These are phyloP conservation scores for Magnolia sinica DNA, from an alignment of 164 flowering plant genomes.

Conservation along the genomic window DNA sequence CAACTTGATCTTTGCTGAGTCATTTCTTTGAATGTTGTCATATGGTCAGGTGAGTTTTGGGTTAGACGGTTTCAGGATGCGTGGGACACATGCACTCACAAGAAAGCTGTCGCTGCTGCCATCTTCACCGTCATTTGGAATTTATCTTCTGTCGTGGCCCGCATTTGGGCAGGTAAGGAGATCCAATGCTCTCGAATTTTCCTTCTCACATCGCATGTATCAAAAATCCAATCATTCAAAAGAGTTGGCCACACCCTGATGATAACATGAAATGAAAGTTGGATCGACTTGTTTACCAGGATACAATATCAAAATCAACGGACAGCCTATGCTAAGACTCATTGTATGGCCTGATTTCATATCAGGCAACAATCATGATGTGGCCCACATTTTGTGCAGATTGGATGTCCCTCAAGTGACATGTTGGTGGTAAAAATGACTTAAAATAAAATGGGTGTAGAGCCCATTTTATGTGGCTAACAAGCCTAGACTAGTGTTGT, in stretches of 20 bases:
- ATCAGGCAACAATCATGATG: no score
- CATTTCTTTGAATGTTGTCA: no score
- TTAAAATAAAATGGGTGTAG: no score
- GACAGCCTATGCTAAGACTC: neutral
- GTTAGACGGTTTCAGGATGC: conserved; percentile 65
- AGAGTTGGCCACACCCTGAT: neutral
- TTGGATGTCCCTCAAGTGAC: no score
- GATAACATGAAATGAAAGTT: neutral
- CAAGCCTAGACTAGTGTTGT: no score
- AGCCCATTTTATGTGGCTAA: no score
- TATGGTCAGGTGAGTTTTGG: conserved; percentile 62
- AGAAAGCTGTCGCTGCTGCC: conserved; percentile 65
- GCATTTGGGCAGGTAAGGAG: conserved; percentile 76
- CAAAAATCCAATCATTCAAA: neutral
- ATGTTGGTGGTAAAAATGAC: no score
- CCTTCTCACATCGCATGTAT: neutral
- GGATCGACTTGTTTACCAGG: neutral
- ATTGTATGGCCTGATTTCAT: neutral
- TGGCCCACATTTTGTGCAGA: neutral
- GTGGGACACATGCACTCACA: conserved; percentile 88
- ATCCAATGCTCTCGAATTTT: neutral
- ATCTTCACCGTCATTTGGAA: conserved; percentile 79
- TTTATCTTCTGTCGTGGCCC: conserved; percentile 65
- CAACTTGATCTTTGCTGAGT: no score
- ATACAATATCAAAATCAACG: neutral